Conservation (phyloP, 108 stramenopile genomes). For the Cyclostephanos tholiformis region DNA sequence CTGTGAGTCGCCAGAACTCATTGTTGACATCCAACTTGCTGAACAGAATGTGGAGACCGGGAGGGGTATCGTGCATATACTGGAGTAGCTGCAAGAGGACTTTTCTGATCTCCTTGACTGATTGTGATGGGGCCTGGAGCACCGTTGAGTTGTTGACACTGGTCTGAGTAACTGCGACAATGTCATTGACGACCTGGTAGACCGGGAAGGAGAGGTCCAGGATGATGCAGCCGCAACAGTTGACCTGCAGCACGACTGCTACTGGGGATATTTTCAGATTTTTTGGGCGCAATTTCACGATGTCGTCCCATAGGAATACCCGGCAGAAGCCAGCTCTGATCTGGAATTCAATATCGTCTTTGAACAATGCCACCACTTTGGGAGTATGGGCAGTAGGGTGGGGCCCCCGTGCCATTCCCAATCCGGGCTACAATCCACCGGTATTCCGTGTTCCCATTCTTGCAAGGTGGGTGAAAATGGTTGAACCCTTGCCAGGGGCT, state of each 20-base stretch:
- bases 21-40: too few species aligned
- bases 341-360: neutral
- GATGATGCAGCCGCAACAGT: neutral
- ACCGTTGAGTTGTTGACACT: neutral
- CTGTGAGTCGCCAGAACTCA: conserved; percentile 8
- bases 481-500: too few species aligned
- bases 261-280: conserved; percentile 9
- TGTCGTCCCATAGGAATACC: conserved; percentile 10
- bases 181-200: neutral
- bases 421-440: conserved; percentile 14
- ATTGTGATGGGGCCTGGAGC: neutral
- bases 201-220: neutral
- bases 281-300: neutral
- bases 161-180: neutral
- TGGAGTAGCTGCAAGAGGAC: neutral
- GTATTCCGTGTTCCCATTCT: neutral
- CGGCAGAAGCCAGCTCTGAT: neutral
- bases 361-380: neutral
- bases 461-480: too few species aligned
- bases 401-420: conserved; percentile 3
- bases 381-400: neutral
- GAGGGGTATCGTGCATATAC: too few species aligned
- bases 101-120: conserved; percentile 1
- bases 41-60: too few species aligned
- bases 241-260: neutral